These are phyloP conservation scores for Cystoisospora suis DNA, from an alignment of 169 alveolate genomes.

Conservation along the genomic window DNA sequence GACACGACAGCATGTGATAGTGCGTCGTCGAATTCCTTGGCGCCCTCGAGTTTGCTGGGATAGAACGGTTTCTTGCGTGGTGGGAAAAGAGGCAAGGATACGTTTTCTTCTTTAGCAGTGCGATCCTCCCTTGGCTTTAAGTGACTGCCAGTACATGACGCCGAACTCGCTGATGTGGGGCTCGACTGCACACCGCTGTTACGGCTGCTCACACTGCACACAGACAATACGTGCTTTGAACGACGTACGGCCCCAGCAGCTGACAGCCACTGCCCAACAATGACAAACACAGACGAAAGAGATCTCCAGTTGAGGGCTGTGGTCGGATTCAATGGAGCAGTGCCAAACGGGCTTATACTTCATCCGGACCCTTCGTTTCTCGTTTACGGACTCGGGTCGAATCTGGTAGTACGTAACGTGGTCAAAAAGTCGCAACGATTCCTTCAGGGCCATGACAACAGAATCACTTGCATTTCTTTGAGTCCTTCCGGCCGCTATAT, in stretches of 20 bases:
- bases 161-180: too few relatives aligned
- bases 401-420: constrained; percentile 81
- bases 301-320: constrained; percentile 50
- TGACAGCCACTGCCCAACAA: not conserved
- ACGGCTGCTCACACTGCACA: too few relatives aligned
- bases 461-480: constrained; percentile 72
- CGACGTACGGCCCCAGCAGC: not conserved
- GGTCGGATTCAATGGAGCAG: constrained; percentile 57
- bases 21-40: too few relatives aligned
- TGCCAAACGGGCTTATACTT: constrained; percentile 80
- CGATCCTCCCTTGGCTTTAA: too few relatives aligned
- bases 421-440: constrained; percentile 82
- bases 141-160: too few relatives aligned
- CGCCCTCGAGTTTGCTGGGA: too few relatives aligned
- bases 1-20: too few relatives aligned
- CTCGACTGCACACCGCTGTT: too few relatives aligned
- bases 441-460: constrained; percentile 90
- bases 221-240: too few relatives aligned
- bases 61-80: too few relatives aligned
- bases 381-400: constrained; percentile 89
- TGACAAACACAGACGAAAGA: not conserved
- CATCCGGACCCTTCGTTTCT: constrained; percentile 91
- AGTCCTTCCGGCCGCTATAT: constrained; percentile 85
- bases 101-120: too few relatives aligned
- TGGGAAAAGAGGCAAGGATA: too few relatives aligned